Evolutionary conservation across 2,329 filamentous ascomycete genomes (phyloP).

Genomic region (Colletotrichum lini): DNA sequence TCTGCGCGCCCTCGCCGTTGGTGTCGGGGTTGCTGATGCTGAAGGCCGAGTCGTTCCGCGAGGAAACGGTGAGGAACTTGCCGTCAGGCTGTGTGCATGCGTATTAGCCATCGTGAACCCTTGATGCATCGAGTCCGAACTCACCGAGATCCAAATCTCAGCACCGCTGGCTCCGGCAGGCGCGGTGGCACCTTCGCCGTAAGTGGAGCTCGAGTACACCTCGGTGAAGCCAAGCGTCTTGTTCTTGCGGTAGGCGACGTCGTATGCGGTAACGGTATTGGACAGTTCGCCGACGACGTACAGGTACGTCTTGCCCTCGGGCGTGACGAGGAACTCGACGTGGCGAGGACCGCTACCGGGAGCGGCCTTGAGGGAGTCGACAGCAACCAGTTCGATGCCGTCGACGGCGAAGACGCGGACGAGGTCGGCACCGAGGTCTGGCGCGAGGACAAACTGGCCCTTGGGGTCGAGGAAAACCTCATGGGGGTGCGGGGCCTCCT

Average conservation of each 20-base stretch:
- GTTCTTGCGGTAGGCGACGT: conserved; percentile 64
- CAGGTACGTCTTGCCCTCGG: conserved; percentile 63
- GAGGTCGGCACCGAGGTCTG: conserved; percentile 76
- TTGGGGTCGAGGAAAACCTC: conserved; percentile 77
- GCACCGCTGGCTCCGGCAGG: conserved; percentile 63
- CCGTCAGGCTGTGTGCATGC: conserved; percentile 64
- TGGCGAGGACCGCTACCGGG: conserved; percentile 77
- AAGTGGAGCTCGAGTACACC: conserved; percentile 63
- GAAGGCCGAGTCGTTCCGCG: conserved; percentile 74
- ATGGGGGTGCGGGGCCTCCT: conserved; percentile 74
- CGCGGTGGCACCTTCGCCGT: conserved; percentile 59
- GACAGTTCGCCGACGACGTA: conserved; percentile 74
- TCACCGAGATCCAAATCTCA: conserved; percentile 72
- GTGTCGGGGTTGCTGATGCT: conserved; percentile 62
- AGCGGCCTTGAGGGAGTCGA: conserved; percentile 57
- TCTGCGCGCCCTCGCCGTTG: conserved; percentile 51
- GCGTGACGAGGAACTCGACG: conserved; percentile 67
- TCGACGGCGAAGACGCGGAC: conserved; percentile 71
- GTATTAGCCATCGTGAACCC: background rate
- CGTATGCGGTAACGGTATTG: conserved; percentile 70
- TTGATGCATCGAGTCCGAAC: conserved; percentile 47
- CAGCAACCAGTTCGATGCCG: conserved; percentile 58
- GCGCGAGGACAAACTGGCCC: conserved; percentile 72
- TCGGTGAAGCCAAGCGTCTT: conserved; percentile 60
- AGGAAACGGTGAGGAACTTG: conserved; percentile 76